phyloP scores from a whole-genome alignment of 1,284 basidiomycete genomes.

The Trametes hirsuta region DNA sequence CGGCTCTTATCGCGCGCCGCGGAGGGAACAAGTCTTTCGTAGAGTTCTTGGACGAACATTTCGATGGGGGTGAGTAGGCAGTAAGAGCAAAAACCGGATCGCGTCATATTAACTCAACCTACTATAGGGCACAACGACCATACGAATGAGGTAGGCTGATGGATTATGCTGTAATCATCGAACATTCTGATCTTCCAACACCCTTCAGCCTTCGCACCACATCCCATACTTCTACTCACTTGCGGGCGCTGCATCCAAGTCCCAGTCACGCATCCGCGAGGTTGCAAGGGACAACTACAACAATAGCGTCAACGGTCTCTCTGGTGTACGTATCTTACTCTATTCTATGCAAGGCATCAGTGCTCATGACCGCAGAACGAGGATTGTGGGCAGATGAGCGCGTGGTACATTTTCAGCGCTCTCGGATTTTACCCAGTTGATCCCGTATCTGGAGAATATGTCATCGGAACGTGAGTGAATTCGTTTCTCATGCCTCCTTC shows the following conservation, averaged over 20 bases:
- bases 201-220: conserved; percentile 71
- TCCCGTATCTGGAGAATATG: conserved; percentile 73
- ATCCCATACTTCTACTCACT: conserved; percentile 83
- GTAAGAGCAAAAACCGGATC: neutral
- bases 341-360: neutral
- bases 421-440: conserved; percentile 89
- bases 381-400: conserved; percentile 89
- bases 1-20: conserved; percentile 61
- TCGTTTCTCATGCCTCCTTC: conserved; percentile 8
- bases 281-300: conserved; percentile 71
- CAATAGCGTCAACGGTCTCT: conserved; percentile 65
- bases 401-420: conserved; percentile 84
- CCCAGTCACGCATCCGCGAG: conserved; percentile 70
- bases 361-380: conserved; percentile 61
- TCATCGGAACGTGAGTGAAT: conserved; percentile 65
- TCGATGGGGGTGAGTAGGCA: conserved; percentile 55
- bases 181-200: neutral
- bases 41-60: conserved; percentile 74
- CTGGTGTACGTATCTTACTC: conserved; percentile 52
- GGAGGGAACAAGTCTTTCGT: conserved; percentile 72
- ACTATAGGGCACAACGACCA: conserved; percentile 77
- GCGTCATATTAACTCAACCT: neutral
- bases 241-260: conserved; percentile 68
- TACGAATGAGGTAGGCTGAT: conserved; percentile 68
- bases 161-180: no score